Evolutionary conservation across 2,329 filamentous ascomycete genomes (phyloP).

Genomic region (Colletotrichum acutatum): DNA sequence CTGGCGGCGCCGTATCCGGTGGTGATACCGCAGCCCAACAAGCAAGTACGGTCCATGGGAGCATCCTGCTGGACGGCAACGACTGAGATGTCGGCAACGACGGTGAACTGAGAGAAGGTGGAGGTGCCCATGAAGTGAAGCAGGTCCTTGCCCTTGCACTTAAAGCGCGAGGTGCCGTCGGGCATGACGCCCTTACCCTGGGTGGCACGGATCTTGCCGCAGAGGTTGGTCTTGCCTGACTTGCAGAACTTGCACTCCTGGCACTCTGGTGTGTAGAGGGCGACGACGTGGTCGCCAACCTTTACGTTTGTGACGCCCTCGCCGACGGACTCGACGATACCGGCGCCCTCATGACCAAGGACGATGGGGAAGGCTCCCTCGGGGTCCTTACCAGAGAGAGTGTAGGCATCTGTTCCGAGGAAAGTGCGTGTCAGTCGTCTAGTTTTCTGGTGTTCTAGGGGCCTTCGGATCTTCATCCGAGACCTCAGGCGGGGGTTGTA

Average conservation of each 20-base stretch:
- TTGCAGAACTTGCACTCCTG: constrained; percentile 99
- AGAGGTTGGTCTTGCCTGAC: constrained; percentile 99
- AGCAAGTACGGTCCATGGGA: constrained; percentile 93
- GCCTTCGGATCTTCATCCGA: constrained; percentile 2
- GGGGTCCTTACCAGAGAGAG: constrained; percentile 94
- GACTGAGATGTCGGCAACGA: constrained; percentile 97
- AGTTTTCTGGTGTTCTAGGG: too few relatives aligned
- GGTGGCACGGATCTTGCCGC: constrained; percentile 95
- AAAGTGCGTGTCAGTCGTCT: too few relatives aligned
- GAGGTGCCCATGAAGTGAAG: constrained; percentile 99
- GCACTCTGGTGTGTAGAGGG: constrained; percentile 96
- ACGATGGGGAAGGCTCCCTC: constrained; percentile 94
- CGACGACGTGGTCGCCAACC: constrained; percentile 89
- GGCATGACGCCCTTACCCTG: constrained; percentile 98
- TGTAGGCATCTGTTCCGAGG: constrained; percentile 81
- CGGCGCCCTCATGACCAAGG: constrained; percentile 90
- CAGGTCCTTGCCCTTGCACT: constrained; percentile 92
- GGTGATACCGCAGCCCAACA: constrained; percentile 98
- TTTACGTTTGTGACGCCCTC: constrained; percentile 96
- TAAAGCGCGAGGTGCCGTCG: constrained; percentile 94
- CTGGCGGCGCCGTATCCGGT: constrained; percentile 96
- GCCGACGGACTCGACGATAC: constrained; percentile 91
- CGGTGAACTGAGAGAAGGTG: constrained; percentile 98
- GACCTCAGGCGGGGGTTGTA: constrained; percentile 32
- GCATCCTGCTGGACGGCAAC: constrained; percentile 92